Percentiles rank a stretch among this genome's conserved stretches.
phyloP scores from a whole-genome alignment of 306 rosid genomes.

The Lagenaria siceraria region DNA sequence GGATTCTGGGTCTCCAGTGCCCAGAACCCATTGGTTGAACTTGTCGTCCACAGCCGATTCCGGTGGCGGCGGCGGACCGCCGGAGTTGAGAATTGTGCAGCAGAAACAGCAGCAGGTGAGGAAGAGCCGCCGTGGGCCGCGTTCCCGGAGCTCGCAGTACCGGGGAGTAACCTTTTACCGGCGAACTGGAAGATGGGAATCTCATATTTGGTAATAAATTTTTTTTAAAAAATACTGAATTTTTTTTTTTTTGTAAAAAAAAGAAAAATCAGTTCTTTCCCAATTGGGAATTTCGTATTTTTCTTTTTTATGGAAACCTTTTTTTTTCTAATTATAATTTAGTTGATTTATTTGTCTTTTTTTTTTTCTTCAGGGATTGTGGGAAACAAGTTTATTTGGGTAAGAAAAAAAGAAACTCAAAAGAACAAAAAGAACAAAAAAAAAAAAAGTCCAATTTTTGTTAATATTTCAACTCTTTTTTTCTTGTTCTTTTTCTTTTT shows the following conservation, averaged over 20 bases:
- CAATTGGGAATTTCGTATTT: background rate
- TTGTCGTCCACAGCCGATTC: conserved; percentile 29
- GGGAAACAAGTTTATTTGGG: conserved; percentile 55
- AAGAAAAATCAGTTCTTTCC: background rate
- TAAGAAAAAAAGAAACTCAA: conserved; percentile 4
- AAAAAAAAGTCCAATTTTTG: background rate
- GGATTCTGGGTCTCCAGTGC: conserved; percentile 11
- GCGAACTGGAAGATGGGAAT: conserved; percentile 58
- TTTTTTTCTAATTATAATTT: background rate
- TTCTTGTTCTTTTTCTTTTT: too few relatives aligned
- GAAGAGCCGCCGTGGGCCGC: conserved; percentile 45
- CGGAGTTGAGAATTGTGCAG: conserved; percentile 23
- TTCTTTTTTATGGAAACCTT: background rate
- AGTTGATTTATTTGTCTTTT: background rate
- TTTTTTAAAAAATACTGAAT: background rate
- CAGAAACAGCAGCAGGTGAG: conserved; percentile 24
- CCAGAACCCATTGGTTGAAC: conserved; percentile 36
- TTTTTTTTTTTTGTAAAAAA: background rate
- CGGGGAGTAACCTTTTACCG: conserved; percentile 53
- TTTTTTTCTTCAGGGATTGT: conserved; percentile 27
- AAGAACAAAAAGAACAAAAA: background rate
- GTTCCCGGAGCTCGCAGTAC: conserved; percentile 54
- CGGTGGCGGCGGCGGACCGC: background rate
- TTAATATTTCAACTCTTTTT: background rate
- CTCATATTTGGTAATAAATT: conserved; percentile 48